Evolutionary conservation across 768 basidiomycete species (phyloP).

Genomic region (Psilocybe sp.): DNA sequence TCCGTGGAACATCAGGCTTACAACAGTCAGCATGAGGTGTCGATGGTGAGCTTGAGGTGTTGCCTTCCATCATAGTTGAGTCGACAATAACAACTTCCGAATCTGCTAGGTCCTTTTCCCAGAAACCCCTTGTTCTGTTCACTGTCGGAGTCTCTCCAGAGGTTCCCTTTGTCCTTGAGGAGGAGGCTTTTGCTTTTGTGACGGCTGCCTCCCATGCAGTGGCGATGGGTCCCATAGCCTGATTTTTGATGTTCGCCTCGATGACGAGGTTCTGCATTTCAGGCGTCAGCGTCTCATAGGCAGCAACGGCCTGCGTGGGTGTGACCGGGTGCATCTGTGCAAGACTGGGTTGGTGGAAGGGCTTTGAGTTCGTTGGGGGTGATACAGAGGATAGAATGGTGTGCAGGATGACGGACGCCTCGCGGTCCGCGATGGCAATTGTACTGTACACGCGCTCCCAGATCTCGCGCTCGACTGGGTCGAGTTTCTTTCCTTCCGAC

Average conservation of each 20-base stretch:
- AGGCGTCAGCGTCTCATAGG: conserved; percentile 38
- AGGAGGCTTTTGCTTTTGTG: conserved; percentile 8
- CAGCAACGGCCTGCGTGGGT: conserved; percentile 24
- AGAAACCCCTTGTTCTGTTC: conserved; percentile 17
- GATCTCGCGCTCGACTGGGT: conserved; percentile 36
- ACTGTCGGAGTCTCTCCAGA: neutral
- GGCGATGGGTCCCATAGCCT: conserved; percentile 54
- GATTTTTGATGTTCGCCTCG: conserved; percentile 57
- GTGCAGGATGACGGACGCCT: conserved; percentile 56
- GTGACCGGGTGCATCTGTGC: conserved; percentile 35
- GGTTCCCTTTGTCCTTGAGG: neutral
- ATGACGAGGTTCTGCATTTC: conserved; percentile 70
- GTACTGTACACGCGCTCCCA: conserved; percentile 42
- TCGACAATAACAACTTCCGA: conserved; percentile 3
- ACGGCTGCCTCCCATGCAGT: conserved; percentile 50
- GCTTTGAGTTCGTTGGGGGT: conserved; percentile 24
- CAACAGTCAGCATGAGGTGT: too few relatives aligned
- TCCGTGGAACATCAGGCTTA: too few relatives aligned
- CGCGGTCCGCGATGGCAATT: conserved; percentile 47
- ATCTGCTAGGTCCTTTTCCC: conserved; percentile 17
- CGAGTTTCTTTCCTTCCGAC: conserved; percentile 20
- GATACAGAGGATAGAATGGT: conserved; percentile 53
- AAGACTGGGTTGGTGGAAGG: conserved; percentile 31
- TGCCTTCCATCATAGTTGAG: too few relatives aligned
- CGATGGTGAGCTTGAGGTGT: too few relatives aligned